These are phyloP conservation scores for Polytolypa hystricis DNA, from an alignment of 2,329 filamentous ascomycete species.

Conservation along the genomic window DNA sequence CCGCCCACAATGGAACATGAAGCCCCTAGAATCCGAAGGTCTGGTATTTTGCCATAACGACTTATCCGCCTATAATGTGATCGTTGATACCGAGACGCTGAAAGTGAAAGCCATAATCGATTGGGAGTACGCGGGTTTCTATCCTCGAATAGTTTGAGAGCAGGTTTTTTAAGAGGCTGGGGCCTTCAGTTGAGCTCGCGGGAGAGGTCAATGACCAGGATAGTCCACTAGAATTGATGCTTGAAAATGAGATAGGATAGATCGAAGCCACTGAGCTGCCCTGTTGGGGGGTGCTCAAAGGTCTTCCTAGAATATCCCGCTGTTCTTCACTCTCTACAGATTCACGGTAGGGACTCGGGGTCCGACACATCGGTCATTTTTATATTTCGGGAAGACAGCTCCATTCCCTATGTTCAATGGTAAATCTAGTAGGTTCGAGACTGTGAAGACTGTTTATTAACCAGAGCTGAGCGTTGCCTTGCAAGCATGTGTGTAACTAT, in stretches of 20 bases:
- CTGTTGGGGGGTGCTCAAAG: too few relatives aligned
- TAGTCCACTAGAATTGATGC: not conserved
- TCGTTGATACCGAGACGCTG: conserved; percentile 20
- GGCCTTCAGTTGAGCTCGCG: not conserved
- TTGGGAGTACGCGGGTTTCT: conserved; percentile 31
- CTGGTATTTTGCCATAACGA: conserved; percentile 20
- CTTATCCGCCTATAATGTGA: conserved; percentile 18
- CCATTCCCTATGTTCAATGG: too few relatives aligned
- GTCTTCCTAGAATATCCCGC: too few relatives aligned
- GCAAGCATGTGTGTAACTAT: too few relatives aligned
- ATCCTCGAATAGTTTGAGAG: conserved; percentile 19
- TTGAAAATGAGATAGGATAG: not conserved
- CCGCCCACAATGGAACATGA: conserved; percentile 7
- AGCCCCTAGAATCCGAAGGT: conserved; percentile 5
- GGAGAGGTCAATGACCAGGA: not conserved
- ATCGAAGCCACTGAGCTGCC: too few relatives aligned
- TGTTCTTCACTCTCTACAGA: too few relatives aligned
- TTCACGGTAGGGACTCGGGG: too few relatives aligned
- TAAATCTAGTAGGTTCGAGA: too few relatives aligned
- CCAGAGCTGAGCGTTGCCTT: too few relatives aligned
- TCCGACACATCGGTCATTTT: too few relatives aligned
- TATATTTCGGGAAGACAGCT: too few relatives aligned
- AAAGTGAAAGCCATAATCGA: conserved; percentile 27
- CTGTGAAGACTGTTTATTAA: too few relatives aligned
- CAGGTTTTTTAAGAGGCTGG: not conserved